A percentile compares a stretch with the other conserved stretches of the same genome.
Conservation (phyloP, 768 basidiomycete species). For the Epithele typhae region DNA sequence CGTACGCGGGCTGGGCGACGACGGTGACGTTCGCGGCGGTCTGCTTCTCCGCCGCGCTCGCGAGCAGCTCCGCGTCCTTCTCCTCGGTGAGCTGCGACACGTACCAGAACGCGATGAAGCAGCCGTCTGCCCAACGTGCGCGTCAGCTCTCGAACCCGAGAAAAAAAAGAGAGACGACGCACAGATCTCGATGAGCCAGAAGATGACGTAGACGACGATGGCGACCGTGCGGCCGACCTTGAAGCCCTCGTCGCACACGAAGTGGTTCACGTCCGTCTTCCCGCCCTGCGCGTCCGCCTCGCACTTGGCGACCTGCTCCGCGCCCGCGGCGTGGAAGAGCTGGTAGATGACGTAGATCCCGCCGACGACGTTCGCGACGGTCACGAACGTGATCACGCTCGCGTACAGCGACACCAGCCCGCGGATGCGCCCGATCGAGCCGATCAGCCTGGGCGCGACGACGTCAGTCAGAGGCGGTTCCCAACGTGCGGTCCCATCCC, state of each 20-base stretch:
- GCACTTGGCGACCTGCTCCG: constrained; percentile 26
- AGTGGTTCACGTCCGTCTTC: constrained; percentile 20
- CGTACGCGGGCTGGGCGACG: constrained; percentile 12
- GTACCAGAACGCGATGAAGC: constrained; percentile 49
- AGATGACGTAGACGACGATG: constrained; percentile 42
- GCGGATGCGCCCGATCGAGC: constrained; percentile 38
- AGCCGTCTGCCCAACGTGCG: constrained; percentile 36
- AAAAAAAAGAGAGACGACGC: constrained; percentile 21
- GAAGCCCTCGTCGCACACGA: constrained; percentile 40
- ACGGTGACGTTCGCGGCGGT: constrained; percentile 14
- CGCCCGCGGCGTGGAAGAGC: constrained; percentile 32
- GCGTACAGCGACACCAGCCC: constrained; percentile 42
- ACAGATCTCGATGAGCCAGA: constrained; percentile 57
- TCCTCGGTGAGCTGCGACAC: constrained; percentile 52
- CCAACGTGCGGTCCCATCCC: too few species aligned
- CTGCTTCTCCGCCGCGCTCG: constrained; percentile 12
- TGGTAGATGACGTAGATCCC: constrained; percentile 48
- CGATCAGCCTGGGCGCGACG: constrained; percentile 35
- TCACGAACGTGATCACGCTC: constrained; percentile 39
- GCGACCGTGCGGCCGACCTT: constrained; percentile 39
- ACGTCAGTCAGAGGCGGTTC: constrained; percentile 12
- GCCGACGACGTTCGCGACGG: constrained; percentile 42
- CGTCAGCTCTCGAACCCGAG: not conserved
- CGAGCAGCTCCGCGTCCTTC: constrained; percentile 14
- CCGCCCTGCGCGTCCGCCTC: constrained; percentile 32